Base-by-base conservation (phyloP, 2,329 filamentous ascomycete species). In the Neophaeococcomyces aloes region DNA sequence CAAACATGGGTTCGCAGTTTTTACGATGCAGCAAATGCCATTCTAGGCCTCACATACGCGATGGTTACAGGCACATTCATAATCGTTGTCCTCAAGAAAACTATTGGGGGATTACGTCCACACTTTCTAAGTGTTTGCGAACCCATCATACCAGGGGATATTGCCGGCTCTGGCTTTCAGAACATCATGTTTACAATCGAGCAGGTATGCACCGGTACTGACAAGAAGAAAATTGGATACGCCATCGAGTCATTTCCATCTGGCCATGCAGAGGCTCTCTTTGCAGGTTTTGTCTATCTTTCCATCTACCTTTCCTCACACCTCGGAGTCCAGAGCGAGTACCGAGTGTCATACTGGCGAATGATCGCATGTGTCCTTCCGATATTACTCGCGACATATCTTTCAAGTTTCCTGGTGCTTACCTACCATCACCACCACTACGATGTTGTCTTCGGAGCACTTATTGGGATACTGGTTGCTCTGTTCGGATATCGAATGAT, bases 161-260 rank as follows among this genome's bases (percentile, higher is more conserved):
- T 30, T 6, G 13, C 33, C 11, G 51, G 51, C n/a, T 17, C 25
- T 11, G 51, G 51, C 6, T 51, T 46, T 49, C 55, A 61, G 25
- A 57, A 40, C 51, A 61, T 63, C 3, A 69, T 83, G 2, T 78
- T 83, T 29, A 77, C 73, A 13, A 75, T 81, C 38, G 71, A 76
- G 25, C 38, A 52, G 23, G 75, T 88, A 2, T 93, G 86, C 67
- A 88, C 83, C 8, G 73, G 87, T 55, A 31, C 15, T 7, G 62
- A 79, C 54, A 74, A 76, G 48, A 81, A 85, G 59, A 69, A 69
- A 1, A 71, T 93, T 3, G 81, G 91, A 50, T 86, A 93, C 55
- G 86, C 85, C 13, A 89, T 84, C 81, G 77, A 86, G 32, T 85
- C 79, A 17, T 93, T 91, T 54, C 86, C 86, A 1, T 83, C 78